Evolutionary conservation across 2,329 filamentous ascomycete genomes (phyloP), one percentile per base, ranked within the genome.

Genomic region (Penicillium corylophilum): DNA sequence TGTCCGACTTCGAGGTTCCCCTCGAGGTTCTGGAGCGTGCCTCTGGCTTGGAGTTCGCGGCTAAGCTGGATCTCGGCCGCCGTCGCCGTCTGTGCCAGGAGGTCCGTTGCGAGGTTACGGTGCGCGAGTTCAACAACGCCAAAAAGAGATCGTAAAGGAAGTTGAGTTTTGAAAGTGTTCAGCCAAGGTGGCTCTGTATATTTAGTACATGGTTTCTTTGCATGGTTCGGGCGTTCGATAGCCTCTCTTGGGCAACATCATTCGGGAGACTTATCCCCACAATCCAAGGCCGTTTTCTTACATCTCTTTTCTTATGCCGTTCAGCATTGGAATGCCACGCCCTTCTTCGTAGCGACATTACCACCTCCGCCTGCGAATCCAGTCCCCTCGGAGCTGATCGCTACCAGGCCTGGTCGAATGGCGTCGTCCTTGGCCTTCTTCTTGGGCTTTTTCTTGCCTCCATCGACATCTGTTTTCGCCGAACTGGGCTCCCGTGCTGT

Each of bases 1-100:
- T 99, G 62, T 79, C 82, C 46, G 91, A 96, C 68, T 99, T 99
- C 66, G 93, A 97, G 78, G 94, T 97, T 23, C 93, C 94, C 0
- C 70, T 99, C 33, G 93, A 97, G 79, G 88, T 87, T 9, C 85
- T 99, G 31, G 94, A 99, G 82, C 82, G 91, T 57, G 93, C 94
- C 2, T 92, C 88, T 60, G 94, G 94, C 4, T 76, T 99, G 64
- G 91, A 96, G 70, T 99, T 99, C 74, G 90, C 90, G 24, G 79
- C 81, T 18, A 88, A 93, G 75, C 74, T 99, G 67, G 88, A 91
- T 5, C 71, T 79, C 2, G 78, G 85, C 65, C 82, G 92, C 62
- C 81, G 89, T 66, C 91, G 85, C 76, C 82, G 87, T 55, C 77
- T 99, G 47, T 99, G 94, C 72, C 80, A 89, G 59, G 93, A 99